Percentiles rank a stretch among this genome's conserved stretches.
These are phyloP conservation scores for Arabidopsis suecica DNA, from an alignment of 345 rosid species.

Conservation along the genomic window DNA sequence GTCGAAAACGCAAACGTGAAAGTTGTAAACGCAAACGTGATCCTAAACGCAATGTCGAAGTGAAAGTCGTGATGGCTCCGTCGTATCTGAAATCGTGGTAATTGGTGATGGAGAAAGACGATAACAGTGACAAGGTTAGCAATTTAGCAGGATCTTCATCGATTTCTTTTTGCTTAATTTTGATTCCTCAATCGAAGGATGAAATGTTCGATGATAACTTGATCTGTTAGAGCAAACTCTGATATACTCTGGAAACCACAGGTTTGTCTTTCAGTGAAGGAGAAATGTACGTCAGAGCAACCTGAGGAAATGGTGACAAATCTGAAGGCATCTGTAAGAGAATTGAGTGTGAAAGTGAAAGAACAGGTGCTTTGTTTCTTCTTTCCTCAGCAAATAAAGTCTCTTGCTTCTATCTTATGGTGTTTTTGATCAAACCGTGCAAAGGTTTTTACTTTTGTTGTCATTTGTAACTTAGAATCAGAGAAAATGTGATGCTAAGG, in stretches of 20 bases:
- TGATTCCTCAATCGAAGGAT: slow-evolving; percentile 13
- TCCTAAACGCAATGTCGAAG: background rate
- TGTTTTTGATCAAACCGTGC: slow-evolving; percentile 14
- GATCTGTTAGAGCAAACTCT: slow-evolving; percentile 25
- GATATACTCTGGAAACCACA: slow-evolving; percentile 20
- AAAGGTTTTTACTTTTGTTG: slow-evolving; percentile 7
- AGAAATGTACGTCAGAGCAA: slow-evolving; percentile 2
- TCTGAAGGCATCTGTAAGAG: slow-evolving; percentile 46
- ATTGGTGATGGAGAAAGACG: slow-evolving; percentile 32
- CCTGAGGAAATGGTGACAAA: slow-evolving; percentile 44
- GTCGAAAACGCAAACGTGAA: slow-evolving; percentile 2
- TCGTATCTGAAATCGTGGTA: slow-evolving; percentile 20
- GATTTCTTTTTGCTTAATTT: background rate
- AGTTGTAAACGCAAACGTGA: slow-evolving; percentile 3
- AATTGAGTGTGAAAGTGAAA: slow-evolving; percentile 42
- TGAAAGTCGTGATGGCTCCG: slow-evolving; percentile 23
- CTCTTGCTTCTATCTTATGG: slow-evolving; percentile 12
- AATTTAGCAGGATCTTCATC: background rate
- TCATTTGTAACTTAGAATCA: slow-evolving; percentile 47
- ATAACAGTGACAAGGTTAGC: slow-evolving; percentile 37
- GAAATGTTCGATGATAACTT: background rate
- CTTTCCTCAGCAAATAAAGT: background rate
- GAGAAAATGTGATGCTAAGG: slow-evolving; percentile 47
- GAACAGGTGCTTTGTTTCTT: slow-evolving; percentile 48
- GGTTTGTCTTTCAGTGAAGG: slow-evolving; percentile 26